A percentile compares a stretch with the other conserved stretches of the same genome.
Conservation (phyloP, 495 filamentous ascomycete genomes). For the Aspergillus hancockii region DNA sequence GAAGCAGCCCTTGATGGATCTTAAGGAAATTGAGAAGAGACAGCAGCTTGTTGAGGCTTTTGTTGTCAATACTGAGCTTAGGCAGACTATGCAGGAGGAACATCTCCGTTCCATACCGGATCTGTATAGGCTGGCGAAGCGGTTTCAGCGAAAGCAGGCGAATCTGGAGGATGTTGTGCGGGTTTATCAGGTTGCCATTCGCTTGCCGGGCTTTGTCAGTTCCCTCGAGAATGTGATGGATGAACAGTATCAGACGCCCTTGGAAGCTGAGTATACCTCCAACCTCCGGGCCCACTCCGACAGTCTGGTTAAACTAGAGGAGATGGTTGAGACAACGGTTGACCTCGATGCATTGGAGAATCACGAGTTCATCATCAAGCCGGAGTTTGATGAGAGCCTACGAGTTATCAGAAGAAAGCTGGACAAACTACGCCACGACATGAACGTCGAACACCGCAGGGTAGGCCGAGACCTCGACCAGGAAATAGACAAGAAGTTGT, state of each 20-base stretch:
- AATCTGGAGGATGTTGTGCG: conserved; percentile 94
- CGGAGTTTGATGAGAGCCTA: conserved; percentile 91
- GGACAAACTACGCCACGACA: conserved; percentile 78
- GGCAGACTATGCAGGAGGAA: conserved; percentile 97
- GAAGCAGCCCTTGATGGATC: conserved; percentile 95
- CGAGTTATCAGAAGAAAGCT: conserved; percentile 87
- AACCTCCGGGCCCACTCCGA: conserved; percentile 77
- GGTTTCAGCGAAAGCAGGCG: conserved; percentile 87
- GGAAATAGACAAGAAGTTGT: conserved; percentile 96
- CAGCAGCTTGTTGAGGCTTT: conserved; percentile 97
- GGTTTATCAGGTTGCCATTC: conserved; percentile 91
- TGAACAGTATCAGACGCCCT: conserved; percentile 82
- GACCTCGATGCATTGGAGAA: conserved; percentile 94
- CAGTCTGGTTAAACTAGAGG: conserved; percentile 81
- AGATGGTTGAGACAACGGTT: conserved; percentile 99
- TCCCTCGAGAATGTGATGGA: conserved; percentile 95
- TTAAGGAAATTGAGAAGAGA: conserved; percentile 83
- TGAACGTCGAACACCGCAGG: conserved; percentile 77
- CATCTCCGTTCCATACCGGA: conserved; percentile 93
- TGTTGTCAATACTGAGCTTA: conserved; percentile 86
- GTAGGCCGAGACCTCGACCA: conserved; percentile 84
- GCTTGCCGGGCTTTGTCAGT: conserved; percentile 84
- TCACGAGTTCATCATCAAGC: conserved; percentile 98
- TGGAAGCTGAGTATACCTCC: conserved; percentile 85
- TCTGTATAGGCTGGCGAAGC: conserved; percentile 88